A percentile compares a stretch with the other conserved stretches of the same genome.
Evolutionary conservation across 805 yeast genomes (phyloP).

Genomic region (fission yeast (Schizosaccharomyces pombe)): ASM294v3 CU329670.1:2675501-2676000

Average conservation of each 20-base stretch:
- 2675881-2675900: conserved; percentile 79
- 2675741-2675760: conserved; percentile 54
- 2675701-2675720: conserved; percentile 85
- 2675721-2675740: conserved; percentile 80
- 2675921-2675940: conserved; percentile 83
- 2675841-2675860: conserved; percentile 78
- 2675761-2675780: conserved; percentile 86
- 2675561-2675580: conserved; percentile 80
- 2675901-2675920: conserved; percentile 83
- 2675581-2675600: conserved; percentile 91
- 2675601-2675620: conserved; percentile 26
- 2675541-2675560: conserved; percentile 15
- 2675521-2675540: neutral
- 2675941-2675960: conserved; percentile 94
- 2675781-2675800: conserved; percentile 69
- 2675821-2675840: conserved; percentile 62
- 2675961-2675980: conserved; percentile 27
- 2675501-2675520: neutral
- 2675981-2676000: too few species aligned
- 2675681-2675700: conserved; percentile 44
- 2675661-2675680: conserved; percentile 8
- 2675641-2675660: neutral
- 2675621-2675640: neutral
- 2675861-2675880: conserved; percentile 73
- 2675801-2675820: conserved; percentile 80